phyloP scores from a whole-genome alignment of 2,329 filamentous ascomycete genomes.

The Ophiostoma fasciatum region DNA sequence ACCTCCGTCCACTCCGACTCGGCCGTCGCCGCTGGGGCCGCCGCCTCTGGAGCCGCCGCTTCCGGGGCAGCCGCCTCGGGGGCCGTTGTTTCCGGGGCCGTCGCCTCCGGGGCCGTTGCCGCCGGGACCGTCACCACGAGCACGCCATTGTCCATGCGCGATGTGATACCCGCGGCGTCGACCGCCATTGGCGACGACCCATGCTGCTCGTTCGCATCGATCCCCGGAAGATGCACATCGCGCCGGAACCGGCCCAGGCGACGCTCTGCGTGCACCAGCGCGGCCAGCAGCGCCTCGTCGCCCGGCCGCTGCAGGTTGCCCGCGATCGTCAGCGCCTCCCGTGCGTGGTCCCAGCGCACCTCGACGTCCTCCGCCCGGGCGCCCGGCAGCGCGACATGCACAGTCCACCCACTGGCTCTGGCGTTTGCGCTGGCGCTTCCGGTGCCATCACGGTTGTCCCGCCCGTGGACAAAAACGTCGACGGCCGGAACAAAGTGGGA shows the following conservation, averaged over 20 bases:
- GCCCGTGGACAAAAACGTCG: slow-evolving; percentile 45
- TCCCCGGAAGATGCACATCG: no score
- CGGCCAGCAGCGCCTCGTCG: slow-evolving; percentile 52
- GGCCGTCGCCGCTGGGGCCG: no score
- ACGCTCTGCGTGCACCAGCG: slow-evolving; percentile 49
- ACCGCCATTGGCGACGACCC: no score
- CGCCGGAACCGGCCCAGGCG: slow-evolving; percentile 63
- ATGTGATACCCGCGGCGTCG: slow-evolving; percentile 52
- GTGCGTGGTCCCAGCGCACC: slow-evolving; percentile 61
- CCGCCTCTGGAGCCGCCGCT: no score
- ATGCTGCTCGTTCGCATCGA: no score
- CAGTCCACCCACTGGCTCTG: slow-evolving; percentile 44
- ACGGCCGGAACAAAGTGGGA: slow-evolving; percentile 48
- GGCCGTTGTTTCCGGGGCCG: no score
- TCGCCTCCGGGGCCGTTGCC: no score
- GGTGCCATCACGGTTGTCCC: no score
- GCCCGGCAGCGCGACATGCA: slow-evolving; percentile 61
- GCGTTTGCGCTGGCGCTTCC: no score
- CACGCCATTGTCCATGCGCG: slow-evolving; percentile 67
- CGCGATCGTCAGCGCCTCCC: slow-evolving; percentile 47
- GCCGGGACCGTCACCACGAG: slow-evolving; percentile 67
- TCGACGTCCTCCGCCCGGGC: slow-evolving; percentile 58
- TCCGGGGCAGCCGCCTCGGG: no score
- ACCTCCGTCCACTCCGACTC: slow-evolving; percentile 41
- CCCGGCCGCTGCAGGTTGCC: slow-evolving; percentile 62